Evolutionary conservation across 495 filamentous ascomycete genomes (phyloP).

Genomic region (Hyaloscypha finlandica): DNA sequence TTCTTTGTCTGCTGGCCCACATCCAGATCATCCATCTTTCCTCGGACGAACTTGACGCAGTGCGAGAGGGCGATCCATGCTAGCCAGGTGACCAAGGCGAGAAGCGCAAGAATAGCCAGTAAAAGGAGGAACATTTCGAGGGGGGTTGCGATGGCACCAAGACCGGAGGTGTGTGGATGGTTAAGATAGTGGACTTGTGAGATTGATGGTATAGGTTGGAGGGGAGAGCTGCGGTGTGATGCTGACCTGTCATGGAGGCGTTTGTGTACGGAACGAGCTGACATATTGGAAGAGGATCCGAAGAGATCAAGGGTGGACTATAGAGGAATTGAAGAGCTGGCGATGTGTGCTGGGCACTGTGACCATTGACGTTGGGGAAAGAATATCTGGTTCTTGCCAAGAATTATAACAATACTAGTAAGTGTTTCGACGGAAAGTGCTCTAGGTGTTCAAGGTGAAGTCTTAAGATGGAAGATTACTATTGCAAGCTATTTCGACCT

Average conservation of each 20-base stretch:
- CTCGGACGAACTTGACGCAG: neutral
- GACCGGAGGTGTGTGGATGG: neutral
- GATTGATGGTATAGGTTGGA: neutral
- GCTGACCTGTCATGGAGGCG: neutral
- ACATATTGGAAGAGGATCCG: neutral
- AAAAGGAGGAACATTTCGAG: conserved; percentile 7
- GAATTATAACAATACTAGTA: neutral
- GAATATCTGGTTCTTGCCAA: neutral
- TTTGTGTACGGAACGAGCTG: neutral
- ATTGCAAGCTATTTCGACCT: neutral
- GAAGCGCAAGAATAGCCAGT: neutral
- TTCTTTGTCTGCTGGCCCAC: neutral
- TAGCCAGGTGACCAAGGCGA: conserved; percentile 8
- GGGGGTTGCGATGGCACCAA: conserved; percentile 6
- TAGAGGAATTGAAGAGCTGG: neutral
- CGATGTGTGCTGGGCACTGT: neutral
- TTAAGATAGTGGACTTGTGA: neutral
- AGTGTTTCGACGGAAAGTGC: neutral
- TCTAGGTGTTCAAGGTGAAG: neutral
- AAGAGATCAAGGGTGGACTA: neutral
- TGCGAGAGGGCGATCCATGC: neutral
- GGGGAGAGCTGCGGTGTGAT: neutral
- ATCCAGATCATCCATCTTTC: conserved; percentile 2
- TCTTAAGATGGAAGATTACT: neutral
- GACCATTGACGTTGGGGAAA: neutral